Evolutionary conservation across 768 basidiomycete genomes (phyloP).

Genomic region (Filobasidium wieringae): DNA sequence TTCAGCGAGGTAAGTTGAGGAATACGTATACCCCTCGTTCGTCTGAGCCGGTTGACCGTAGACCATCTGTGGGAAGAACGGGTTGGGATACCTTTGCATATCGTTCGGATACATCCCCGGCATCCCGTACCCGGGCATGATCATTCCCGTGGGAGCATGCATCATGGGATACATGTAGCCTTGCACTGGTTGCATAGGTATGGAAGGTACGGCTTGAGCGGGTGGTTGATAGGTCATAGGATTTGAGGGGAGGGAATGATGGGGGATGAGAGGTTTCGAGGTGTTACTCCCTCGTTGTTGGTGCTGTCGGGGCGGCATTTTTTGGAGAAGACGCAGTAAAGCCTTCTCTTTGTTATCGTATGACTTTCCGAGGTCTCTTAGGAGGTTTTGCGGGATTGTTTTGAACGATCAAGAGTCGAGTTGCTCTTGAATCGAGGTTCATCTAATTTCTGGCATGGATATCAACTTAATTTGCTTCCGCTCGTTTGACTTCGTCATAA

Average conservation of each 20-base stretch:
- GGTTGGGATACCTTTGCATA: constrained; percentile 1
- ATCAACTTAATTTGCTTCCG: not conserved
- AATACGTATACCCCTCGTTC: constrained; percentile 12
- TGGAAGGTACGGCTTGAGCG: not conserved
- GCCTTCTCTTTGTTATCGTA: not conserved
- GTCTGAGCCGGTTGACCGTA: constrained; percentile 5
- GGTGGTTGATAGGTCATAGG: constrained; percentile 7
- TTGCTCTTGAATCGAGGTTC: not conserved
- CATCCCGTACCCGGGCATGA: not conserved
- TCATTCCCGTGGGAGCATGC: constrained; percentile 1
- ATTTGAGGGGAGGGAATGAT: constrained; percentile 8
- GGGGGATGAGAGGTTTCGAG: not conserved
- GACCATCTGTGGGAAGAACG: constrained; percentile 5
- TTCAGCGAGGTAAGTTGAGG: constrained; percentile 4
- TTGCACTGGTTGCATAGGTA: constrained; percentile 1
- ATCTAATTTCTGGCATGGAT: not conserved
- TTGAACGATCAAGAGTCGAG: no score
- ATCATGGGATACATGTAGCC: constrained; percentile 1
- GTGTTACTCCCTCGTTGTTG: not conserved
- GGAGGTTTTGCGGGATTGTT: not conserved
- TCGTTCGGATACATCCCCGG: not conserved
- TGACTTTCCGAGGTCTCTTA: no score
- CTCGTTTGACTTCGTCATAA: not conserved
- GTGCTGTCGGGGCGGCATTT: no score
- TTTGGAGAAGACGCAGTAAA: not conserved